These are phyloP conservation scores for Ogataea pignaliae DNA, from an alignment of 805 yeast species.

Conservation along the genomic window DNA sequence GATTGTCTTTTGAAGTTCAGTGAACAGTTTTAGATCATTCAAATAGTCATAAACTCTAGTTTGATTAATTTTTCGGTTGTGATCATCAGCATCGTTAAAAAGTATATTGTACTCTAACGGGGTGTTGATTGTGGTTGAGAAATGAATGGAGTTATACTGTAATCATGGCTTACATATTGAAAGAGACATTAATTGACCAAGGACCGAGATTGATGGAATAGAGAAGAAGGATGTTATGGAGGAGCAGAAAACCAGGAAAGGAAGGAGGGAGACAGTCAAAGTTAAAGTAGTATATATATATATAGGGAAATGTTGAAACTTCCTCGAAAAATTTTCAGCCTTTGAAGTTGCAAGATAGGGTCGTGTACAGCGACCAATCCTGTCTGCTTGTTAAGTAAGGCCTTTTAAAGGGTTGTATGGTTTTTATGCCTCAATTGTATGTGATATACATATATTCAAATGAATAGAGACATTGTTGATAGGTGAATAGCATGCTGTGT, in stretches of 20 bases:
- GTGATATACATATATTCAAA: too few species aligned
- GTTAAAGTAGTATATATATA: not conserved
- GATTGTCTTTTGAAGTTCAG: slow-evolving; percentile 19
- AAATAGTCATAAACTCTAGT: slow-evolving; percentile 63
- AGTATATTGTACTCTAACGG: too few species aligned
- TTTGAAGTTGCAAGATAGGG: not conserved
- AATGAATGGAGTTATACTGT: not conserved
- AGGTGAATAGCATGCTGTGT: too few species aligned
- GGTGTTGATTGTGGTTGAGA: not conserved
- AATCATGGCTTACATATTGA: too few species aligned
- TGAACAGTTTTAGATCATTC: slow-evolving; percentile 45
- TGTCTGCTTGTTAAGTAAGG: too few species aligned
- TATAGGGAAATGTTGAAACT: not conserved
- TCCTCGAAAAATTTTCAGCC: not conserved
- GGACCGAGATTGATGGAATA: too few species aligned
- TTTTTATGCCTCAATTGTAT: too few species aligned
- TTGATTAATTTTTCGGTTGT: slow-evolving; percentile 42
- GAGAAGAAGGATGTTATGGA: too few species aligned
- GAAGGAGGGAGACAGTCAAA: not conserved
- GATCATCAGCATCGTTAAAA: slow-evolving; percentile 37
- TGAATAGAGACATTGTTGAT: too few species aligned
- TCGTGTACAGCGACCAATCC: not conserved
- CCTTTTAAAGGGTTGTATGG: too few species aligned
- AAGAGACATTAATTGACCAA: not conserved
- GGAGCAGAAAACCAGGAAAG: too few species aligned